Base-by-base conservation (phyloP, 2,329 filamentous ascomycete species). In the Nigrospora sphaerica region DNA sequence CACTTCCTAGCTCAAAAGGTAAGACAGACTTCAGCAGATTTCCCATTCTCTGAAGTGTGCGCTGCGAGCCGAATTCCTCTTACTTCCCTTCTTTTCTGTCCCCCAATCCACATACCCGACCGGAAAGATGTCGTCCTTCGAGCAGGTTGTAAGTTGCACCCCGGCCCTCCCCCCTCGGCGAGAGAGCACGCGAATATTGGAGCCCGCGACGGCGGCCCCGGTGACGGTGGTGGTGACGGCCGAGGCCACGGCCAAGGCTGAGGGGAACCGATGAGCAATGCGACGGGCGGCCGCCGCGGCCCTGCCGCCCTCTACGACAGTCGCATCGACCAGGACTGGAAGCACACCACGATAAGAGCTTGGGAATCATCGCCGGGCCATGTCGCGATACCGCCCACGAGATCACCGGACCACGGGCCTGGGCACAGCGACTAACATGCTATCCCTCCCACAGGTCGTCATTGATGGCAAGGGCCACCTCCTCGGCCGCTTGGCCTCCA, bases 391-490 rank as follows among this genome's bases (percentile, higher is more conserved):
- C 23, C 4, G 23, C 23, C 6, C 6, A 9, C 23, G 23, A 28
- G 23, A 28, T 9, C 23, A 28, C 23, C 23, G 23, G 10, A 28
- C 23, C 23, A 28, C 23, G 2, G 23, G 6, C 23, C 23, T 10
- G 23, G 23, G 49, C 28, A 39, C 46, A 45, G 48, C 51, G 43
- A 63, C 71, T 68, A 57, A 64, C 58, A 57, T 39, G 52, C 50
- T 52, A 46, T 60, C 33, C 18, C 46, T 54, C 49, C 56, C 23
- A 31, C 62, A 95, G 90, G 85, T 96, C 80, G 88, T 96, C 80
- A 95, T 98, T 73, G 93, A 98, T 85, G 93, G 91, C 88, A 98
- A 98, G 86, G 93, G 93, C 78, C 93, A 98, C 79, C 87, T 98
- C 73, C 90, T 98, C 75, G 93, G 93, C 81, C 92, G 93, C 75